These are phyloP conservation scores for Candida nemodendra DNA, from an alignment of 805 yeast genomes.

Conservation along the genomic window DNA sequence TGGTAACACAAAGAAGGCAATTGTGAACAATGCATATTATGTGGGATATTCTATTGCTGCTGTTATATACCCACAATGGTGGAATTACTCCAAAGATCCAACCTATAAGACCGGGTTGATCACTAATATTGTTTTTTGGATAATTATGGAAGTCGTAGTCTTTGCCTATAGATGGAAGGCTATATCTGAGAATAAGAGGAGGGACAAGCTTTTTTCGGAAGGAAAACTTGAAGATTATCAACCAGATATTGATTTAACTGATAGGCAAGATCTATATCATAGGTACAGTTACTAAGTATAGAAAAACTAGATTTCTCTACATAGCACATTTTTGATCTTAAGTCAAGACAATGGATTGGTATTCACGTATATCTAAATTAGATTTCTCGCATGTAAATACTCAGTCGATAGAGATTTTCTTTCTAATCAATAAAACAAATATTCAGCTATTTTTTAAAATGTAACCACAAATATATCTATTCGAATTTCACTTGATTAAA, in stretches of 20 bases:
- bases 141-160: slow-evolving; percentile 14
- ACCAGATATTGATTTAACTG: slow-evolving; percentile 26
- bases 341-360: too few species aligned
- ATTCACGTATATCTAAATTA: too few species aligned
- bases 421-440: not conserved
- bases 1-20: slow-evolving; percentile 66
- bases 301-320: not conserved
- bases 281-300: slow-evolving; percentile 21
- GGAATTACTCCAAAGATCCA: slow-evolving; percentile 55
- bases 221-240: slow-evolving; percentile 20
- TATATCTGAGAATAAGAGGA: slow-evolving; percentile 25
- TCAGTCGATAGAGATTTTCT: too few species aligned
- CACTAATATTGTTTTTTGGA: slow-evolving; percentile 48
- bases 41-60: slow-evolving; percentile 66
- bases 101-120: slow-evolving; percentile 54
- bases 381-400: too few species aligned
- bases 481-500: too few species aligned
- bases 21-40: slow-evolving; percentile 55
- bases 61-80: slow-evolving; percentile 70
- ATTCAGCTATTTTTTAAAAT: not conserved
- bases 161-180: slow-evolving; percentile 27
- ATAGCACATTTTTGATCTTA: not conserved
- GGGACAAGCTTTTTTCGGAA: slow-evolving; percentile 16
- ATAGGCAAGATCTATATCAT: slow-evolving; percentile 26
- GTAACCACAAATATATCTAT: too few species aligned